Conservation (phyloP, 1,284 basidiomycete genomes). For the Vanrija humicola region DNA sequence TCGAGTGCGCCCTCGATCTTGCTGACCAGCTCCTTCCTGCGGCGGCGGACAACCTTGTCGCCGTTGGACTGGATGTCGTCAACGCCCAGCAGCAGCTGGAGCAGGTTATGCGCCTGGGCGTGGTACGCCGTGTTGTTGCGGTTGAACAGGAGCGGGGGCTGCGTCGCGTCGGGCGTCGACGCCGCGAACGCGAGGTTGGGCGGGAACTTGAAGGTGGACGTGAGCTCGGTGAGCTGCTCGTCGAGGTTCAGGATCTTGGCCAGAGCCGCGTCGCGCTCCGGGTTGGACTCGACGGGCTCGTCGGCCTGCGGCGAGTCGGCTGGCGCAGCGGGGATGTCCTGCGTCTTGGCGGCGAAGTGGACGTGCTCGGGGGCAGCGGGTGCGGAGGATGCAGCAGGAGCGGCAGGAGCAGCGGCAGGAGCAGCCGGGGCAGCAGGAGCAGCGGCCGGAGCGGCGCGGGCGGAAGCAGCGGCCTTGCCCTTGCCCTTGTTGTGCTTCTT, state of each 20-base stretch:
- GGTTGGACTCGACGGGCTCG: conserved; percentile 19
- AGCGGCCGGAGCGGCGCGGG: conserved; percentile 58
- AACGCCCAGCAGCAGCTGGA: conserved; percentile 60
- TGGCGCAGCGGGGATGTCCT: not conserved
- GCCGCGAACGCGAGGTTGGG: conserved; percentile 31
- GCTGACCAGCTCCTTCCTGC: conserved; percentile 59
- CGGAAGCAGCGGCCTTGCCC: conserved; percentile 50
- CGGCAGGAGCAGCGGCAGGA: conserved; percentile 68
- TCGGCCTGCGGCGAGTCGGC: conserved; percentile 9
- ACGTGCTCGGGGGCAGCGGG: conserved; percentile 8
- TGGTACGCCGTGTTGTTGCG: conserved; percentile 58
- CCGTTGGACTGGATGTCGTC: conserved; percentile 67
- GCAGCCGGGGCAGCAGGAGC: conserved; percentile 70
- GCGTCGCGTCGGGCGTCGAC: conserved; percentile 12
- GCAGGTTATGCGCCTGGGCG: conserved; percentile 59
- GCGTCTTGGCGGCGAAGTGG: no score
- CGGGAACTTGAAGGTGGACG: conserved; percentile 37
- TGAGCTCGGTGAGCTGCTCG: conserved; percentile 24
- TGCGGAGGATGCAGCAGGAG: conserved; percentile 68
- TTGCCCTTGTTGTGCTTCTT: not conserved
- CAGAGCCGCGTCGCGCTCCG: conserved; percentile 18
- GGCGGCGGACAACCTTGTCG: conserved; percentile 56
- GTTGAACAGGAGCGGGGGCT: conserved; percentile 53
- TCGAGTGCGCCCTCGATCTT: conserved; percentile 62
- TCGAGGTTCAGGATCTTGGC: conserved; percentile 15